Conservation (phyloP, 306 rosid species). For the Betula pendula region DNA sequence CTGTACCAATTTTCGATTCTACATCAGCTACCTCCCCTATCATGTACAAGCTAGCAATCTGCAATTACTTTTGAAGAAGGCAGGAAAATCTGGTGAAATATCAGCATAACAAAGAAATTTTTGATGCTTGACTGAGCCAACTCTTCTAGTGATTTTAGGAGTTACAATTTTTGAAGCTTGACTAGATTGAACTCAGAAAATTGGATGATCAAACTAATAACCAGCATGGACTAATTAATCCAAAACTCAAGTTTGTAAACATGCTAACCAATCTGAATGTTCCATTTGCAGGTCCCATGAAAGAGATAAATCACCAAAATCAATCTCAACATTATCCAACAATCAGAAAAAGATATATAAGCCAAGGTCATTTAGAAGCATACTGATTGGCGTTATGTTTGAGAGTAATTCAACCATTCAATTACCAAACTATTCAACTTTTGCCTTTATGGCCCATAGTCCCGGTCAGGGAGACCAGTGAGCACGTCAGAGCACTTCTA, state of each 20-base stretch:
- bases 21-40: slow-evolving; percentile 2
- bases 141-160: too few species aligned
- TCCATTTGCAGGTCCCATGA: slow-evolving; percentile 4
- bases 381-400: neutral
- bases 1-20: neutral
- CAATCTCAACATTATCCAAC: neutral
- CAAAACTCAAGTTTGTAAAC: neutral
- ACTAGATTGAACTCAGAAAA: neutral
- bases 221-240: neutral
- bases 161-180: neutral
- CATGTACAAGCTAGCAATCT: neutral
- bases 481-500: neutral
- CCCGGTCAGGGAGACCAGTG: neutral
- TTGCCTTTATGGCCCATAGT: neutral
- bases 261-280: neutral
- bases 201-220: neutral
- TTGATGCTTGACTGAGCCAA: neutral
- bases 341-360: neutral
- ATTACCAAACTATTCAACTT: neutral
- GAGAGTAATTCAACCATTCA: neutral
- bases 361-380: neutral
- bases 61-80: neutral
- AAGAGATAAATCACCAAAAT: neutral
- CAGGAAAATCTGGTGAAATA: neutral
- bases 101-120: neutral